Conservation (phyloP, 2,329 filamentous ascomycete species). For the Diplocarpon rosae region DNA sequence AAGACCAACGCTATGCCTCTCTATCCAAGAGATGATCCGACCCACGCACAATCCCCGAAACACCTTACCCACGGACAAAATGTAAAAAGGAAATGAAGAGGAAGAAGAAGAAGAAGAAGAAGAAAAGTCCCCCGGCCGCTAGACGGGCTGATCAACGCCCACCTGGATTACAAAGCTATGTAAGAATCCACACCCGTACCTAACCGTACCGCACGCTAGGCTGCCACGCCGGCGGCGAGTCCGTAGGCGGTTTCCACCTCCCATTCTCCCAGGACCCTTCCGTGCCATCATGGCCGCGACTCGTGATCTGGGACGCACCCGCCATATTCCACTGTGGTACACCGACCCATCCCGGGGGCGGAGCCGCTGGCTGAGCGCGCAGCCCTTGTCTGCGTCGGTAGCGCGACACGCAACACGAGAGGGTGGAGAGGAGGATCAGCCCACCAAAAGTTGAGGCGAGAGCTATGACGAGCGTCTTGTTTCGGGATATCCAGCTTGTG, state of each 20-base stretch:
- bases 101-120: too few relatives aligned
- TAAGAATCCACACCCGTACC: neutral
- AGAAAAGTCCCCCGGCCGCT: too few relatives aligned
- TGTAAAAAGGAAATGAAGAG: too few relatives aligned
- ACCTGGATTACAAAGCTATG: too few relatives aligned
- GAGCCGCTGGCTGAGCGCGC: slow-evolving; percentile 5
- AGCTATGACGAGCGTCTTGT: slow-evolving; percentile 76
- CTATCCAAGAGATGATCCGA: too few relatives aligned
- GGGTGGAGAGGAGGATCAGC: slow-evolving; percentile 57
- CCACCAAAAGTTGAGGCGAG: slow-evolving; percentile 61
- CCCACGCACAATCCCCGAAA: too few relatives aligned
- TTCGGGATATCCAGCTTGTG: slow-evolving; percentile 60
- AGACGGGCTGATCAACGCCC: too few relatives aligned
- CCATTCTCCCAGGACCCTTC: slow-evolving; percentile 12
- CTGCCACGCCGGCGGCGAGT: slow-evolving; percentile 8
- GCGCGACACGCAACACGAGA: slow-evolving; percentile 53
- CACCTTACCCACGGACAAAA: too few relatives aligned
- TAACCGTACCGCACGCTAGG: slow-evolving; percentile 13
- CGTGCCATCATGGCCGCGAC: neutral
- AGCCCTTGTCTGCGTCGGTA: slow-evolving; percentile 28
- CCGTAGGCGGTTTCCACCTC: slow-evolving; percentile 8
- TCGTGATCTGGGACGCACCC: neutral
- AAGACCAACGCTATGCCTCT: too few relatives aligned
- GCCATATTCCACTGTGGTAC: slow-evolving; percentile 4
- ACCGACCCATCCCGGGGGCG: slow-evolving; percentile 11